These are phyloP conservation scores for Quercus aquifolioides DNA, from an alignment of 306 rosid genomes.

Conservation along the genomic window DNA sequence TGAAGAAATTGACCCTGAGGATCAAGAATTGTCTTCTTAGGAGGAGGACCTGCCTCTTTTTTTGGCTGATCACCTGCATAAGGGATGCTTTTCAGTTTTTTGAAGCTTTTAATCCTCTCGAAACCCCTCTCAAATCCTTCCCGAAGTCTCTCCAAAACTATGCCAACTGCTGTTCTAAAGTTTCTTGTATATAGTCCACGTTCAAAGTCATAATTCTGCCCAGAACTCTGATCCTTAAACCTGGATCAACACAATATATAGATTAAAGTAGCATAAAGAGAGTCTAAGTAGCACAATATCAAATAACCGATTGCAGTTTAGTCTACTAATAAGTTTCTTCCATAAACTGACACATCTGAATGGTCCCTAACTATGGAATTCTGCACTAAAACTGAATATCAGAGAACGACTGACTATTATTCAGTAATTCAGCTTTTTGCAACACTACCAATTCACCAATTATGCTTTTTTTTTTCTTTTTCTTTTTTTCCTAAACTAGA, in stretches of 20 bases:
- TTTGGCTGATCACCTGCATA: slow-evolving; percentile 21
- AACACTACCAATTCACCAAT: neutral
- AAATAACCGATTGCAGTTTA: neutral
- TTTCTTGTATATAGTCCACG: slow-evolving; percentile 28
- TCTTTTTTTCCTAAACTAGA: neutral
- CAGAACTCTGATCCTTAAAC: slow-evolving; percentile 59
- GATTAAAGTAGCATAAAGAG: neutral
- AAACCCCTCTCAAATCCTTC: too few species aligned
- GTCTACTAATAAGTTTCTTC: neutral
- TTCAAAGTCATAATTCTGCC: slow-evolving; percentile 18
- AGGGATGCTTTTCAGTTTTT: neutral
- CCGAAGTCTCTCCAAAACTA: neutral
- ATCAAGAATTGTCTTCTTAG: slow-evolving; percentile 46
- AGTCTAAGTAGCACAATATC: slow-evolving; percentile 7
- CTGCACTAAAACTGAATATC: too few species aligned
- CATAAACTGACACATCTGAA: neutral
- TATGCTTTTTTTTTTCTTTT: neutral
- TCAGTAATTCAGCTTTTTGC: neutral
- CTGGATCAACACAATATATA: slow-evolving; percentile 23
- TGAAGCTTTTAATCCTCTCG: too few species aligned
- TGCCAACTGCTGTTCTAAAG: slow-evolving; percentile 27
- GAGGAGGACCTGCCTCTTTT: slow-evolving; percentile 15
- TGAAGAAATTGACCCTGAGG: slow-evolving; percentile 81
- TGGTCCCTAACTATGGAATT: neutral
- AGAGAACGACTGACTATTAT: neutral